A percentile compares a stretch with the other conserved stretches of the same genome.
Evolutionary conservation across 176 grass and related monocot genomes (phyloP).

Genomic region (Guadua angustifolia): DNA sequence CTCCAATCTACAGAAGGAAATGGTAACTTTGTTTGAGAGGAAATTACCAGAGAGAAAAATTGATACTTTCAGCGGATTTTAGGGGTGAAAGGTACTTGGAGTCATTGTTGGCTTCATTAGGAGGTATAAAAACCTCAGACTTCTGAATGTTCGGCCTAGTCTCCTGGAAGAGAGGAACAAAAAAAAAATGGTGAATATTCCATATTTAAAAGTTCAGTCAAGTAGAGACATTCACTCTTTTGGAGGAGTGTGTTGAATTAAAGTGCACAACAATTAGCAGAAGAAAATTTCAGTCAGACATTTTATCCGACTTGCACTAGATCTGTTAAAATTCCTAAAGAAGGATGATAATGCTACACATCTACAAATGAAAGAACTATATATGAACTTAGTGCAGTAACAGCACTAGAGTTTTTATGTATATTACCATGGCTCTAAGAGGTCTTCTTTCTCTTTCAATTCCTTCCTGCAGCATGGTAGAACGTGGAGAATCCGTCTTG

Average conservation of each 20-base stretch:
- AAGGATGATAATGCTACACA: neutral
- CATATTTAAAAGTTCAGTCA: neutral
- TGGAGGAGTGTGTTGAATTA: neutral
- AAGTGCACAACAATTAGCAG: neutral
- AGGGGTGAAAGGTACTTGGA: constrained; percentile 51
- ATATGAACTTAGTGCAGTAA: constrained; percentile 2
- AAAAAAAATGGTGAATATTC: constrained; percentile 29
- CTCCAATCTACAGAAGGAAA: constrained; percentile 51
- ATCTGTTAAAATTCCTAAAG: constrained; percentile 13
- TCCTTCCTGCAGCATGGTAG: constrained; percentile 47
- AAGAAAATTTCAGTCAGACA: constrained; percentile 1
- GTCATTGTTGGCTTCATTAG: constrained; percentile 32
- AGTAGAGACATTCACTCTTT: neutral
- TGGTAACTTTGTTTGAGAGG: constrained; percentile 13
- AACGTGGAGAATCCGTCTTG: constrained; percentile 56
- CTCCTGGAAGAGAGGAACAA: constrained; percentile 56
- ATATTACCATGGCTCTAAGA: constrained; percentile 68
- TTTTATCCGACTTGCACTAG: neutral
- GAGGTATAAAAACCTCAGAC: constrained; percentile 56
- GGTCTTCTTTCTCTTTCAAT: constrained; percentile 56
- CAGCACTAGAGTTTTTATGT: neutral
- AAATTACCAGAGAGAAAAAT: constrained; percentile 7
- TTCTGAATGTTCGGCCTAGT: constrained; percentile 57
- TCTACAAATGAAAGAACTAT: constrained; percentile 4
- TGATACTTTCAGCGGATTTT: constrained; percentile 25